phyloP scores from a whole-genome alignment of 2,329 filamentous ascomycete species.

The Verticillium dahliae region DNA sequence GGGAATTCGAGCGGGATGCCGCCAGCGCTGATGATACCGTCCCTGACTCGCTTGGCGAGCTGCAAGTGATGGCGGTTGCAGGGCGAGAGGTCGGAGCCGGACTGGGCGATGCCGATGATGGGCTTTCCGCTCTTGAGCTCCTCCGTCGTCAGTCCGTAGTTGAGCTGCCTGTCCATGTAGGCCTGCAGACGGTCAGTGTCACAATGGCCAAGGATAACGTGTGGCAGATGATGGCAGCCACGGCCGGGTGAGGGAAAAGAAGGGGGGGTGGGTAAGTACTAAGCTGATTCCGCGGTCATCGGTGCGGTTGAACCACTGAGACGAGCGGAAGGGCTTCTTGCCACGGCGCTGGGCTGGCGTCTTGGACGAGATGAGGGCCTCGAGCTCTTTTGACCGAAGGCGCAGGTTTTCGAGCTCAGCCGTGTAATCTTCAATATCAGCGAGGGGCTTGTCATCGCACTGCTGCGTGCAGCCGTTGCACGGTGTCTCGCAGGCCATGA shows the following conservation, averaged over 20 bases:
- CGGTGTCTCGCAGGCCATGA: background rate
- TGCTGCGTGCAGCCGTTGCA: constrained; percentile 1
- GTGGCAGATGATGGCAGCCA: background rate
- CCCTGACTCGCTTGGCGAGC: constrained; percentile 40
- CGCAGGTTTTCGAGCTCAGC: constrained; percentile 1
- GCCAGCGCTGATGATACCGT: constrained; percentile 40
- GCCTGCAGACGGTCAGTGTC: constrained; percentile 23
- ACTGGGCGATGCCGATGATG: constrained; percentile 45
- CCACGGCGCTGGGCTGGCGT: background rate
- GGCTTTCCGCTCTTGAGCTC: constrained; percentile 42
- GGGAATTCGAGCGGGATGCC: constrained; percentile 45
- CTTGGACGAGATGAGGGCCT: background rate
- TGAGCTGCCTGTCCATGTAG: constrained; percentile 43
- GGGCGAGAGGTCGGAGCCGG: constrained; percentile 41
- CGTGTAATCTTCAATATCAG: constrained; percentile 1
- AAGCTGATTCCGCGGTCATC: constrained; percentile 7
- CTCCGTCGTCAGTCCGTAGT: constrained; percentile 40
- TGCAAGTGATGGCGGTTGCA: constrained; percentile 44
- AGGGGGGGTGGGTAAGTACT: background rate
- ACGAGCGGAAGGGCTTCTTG: constrained; percentile 3
- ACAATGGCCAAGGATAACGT: too few relatives aligned
- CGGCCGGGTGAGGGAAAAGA: background rate
- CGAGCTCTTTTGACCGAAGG: constrained; percentile 1
- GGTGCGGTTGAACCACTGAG: constrained; percentile 10
- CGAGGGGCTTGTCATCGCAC: constrained; percentile 1